Base-by-base conservation (phyloP, 768 basidiomycete genomes). In the Obba rivulosa region DNA sequence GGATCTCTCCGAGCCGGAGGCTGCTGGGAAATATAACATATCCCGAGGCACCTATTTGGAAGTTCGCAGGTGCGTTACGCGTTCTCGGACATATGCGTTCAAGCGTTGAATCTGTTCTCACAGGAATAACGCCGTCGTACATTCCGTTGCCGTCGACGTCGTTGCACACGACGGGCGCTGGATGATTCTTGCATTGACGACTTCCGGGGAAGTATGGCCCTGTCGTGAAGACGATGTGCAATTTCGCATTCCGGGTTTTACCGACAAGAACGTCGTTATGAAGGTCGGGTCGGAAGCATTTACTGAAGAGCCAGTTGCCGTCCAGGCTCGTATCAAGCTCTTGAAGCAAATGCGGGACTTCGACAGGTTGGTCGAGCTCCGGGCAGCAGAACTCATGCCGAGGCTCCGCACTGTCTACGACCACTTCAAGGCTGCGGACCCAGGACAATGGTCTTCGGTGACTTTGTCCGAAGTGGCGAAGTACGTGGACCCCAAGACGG, bases 211-310 rank as follows among this genome's bases (percentile, higher is more conserved):
- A 47, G 43, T 80, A 1, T 75, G 78, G 70, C 50, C 59, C 2
- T 76, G 78, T 49, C 55, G 66, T 16, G 67, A 68, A 10, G 56
- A 68, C n/a, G 84, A 89, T 50, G 68, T 85, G 55, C 69, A 73
- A 57, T 86, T 83, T 60, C 57, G 70, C 21, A 66, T 87, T n/a
- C 84, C 85, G 0, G 63, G 66, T n/a, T 72, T 85, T 57, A 66
- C 79, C 21, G 60, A 76, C 13, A 43, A 51, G 36, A 70, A 77
- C 50, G 67, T 81, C 8, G 68, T 73, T 0, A 53, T 54, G 31
- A 71, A 79, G 25, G 84, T 82, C 57, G 81, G 83, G 1, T 36
- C 37, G 1, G 49, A 57, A 1, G 55, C 54, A 0, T 46, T 60
- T 20, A 62, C 76, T 0, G 37, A 24, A 3, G 18, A 21, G 17